Conservation (phyloP, 2,329 filamentous ascomycete genomes). For the Dendryphion nanum region DNA sequence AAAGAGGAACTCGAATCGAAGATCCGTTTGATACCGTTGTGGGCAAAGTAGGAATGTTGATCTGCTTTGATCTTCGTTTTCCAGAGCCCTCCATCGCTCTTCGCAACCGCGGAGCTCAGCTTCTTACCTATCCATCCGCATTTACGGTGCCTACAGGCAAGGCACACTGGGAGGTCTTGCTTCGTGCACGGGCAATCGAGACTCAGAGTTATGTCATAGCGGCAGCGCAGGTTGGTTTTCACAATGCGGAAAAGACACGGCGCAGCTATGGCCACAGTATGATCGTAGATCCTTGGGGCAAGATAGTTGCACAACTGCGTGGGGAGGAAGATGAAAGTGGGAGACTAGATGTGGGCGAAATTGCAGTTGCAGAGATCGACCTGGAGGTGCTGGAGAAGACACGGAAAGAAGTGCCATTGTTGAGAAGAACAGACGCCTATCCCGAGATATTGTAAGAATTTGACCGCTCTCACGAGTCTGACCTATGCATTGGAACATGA, state of each 20-base stretch:
- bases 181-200: constrained; percentile 82
- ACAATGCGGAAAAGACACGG: constrained; percentile 65
- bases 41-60: constrained; percentile 74
- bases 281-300: constrained; percentile 85
- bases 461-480: too few relatives aligned
- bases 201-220: constrained; percentile 85
- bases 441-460: constrained; percentile 23
- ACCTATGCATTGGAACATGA: too few relatives aligned
- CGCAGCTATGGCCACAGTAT: constrained; percentile 83
- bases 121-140: constrained; percentile 84
- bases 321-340: constrained; percentile 48
- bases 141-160: constrained; percentile 84
- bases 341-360: constrained; percentile 38
- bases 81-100: constrained; percentile 71
- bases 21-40: constrained; percentile 71
- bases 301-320: constrained; percentile 64
- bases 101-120: constrained; percentile 64
- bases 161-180: constrained; percentile 80
- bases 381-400: constrained; percentile 52
- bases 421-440: constrained; percentile 53
- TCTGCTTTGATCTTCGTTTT: constrained; percentile 91
- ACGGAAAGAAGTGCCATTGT: constrained; percentile 56
- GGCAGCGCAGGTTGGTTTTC: constrained; percentile 72
- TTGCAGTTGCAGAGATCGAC: constrained; percentile 55
- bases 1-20: constrained; percentile 63